Evolutionary conservation across 2,329 filamentous ascomycete species (phyloP).

Genomic region (Apiospora rasikravindrae): DNA sequence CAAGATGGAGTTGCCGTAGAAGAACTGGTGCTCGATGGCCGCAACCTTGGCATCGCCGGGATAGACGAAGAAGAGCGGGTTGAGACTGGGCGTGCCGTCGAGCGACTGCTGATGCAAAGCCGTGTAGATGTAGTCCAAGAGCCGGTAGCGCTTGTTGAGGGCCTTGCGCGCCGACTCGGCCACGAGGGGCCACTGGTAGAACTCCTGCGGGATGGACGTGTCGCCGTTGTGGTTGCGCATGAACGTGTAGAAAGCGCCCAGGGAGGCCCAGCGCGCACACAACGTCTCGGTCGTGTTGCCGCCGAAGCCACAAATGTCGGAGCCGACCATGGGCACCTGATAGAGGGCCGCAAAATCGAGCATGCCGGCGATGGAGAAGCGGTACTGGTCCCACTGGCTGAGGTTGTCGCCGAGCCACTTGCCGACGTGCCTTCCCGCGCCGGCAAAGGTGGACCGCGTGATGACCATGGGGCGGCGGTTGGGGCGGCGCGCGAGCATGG

Average conservation of each 20-base stretch:
- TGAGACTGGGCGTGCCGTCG: constrained; percentile 68
- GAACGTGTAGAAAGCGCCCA: constrained; percentile 77
- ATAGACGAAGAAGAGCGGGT: constrained; percentile 73
- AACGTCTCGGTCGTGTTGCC: constrained; percentile 69
- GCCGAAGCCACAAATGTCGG: constrained; percentile 80
- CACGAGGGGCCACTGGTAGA: constrained; percentile 70
- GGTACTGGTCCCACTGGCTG: constrained; percentile 63
- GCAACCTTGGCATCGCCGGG: constrained; percentile 51
- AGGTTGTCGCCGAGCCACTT: constrained; percentile 67
- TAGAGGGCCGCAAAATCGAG: constrained; percentile 68
- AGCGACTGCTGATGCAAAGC: constrained; percentile 65
- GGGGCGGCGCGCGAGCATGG: constrained; percentile 71
- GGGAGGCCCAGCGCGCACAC: constrained; percentile 76
- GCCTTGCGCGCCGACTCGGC: constrained; percentile 66
- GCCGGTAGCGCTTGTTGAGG: constrained; percentile 71
- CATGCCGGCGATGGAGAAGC: constrained; percentile 62
- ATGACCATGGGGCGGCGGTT: constrained; percentile 71
- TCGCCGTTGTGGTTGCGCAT: constrained; percentile 74
- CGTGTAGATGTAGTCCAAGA: constrained; percentile 79
- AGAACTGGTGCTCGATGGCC: constrained; percentile 52
- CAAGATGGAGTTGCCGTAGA: constrained; percentile 50
- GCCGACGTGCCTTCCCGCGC: constrained; percentile 68
- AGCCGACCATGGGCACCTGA: constrained; percentile 71
- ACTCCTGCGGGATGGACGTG: constrained; percentile 66
- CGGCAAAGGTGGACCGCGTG: constrained; percentile 77